Percentiles rank a stretch among this genome's conserved stretches.
These are phyloP conservation scores for Marsdenia floribunda DNA, from an alignment of 257 asterid species.

Conservation along the genomic window DNA sequence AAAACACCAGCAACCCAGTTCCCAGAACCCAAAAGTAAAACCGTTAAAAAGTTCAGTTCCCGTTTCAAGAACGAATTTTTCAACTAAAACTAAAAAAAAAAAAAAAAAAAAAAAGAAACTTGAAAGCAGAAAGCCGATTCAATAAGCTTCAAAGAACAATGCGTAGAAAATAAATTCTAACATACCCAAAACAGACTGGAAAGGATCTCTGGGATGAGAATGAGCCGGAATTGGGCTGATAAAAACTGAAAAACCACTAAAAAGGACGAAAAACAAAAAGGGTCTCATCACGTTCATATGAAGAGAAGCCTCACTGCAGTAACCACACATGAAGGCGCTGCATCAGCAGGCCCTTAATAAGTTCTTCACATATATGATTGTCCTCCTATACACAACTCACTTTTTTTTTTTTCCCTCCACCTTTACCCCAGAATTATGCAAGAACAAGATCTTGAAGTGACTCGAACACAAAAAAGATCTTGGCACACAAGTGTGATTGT, in stretches of 20 bases:
- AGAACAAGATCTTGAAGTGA: conserved; percentile 15
- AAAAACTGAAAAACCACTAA: conserved; percentile 32
- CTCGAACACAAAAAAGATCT: not conserved
- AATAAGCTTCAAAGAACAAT: not conserved
- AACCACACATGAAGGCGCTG: conserved; percentile 19
- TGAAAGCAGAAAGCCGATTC: not conserved
- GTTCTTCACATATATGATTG: conserved; percentile 12
- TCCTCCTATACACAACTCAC: not conserved
- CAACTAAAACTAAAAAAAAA: not conserved
- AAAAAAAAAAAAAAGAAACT: not conserved
- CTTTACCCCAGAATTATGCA: not conserved
- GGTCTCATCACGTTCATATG: conserved; percentile 37
- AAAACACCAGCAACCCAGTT: conserved; percentile 23
- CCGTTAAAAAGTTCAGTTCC: not conserved
- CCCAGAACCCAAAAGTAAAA: conserved; percentile 9
- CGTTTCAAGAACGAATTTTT: conserved; percentile 3
- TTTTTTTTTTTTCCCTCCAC: not conserved
- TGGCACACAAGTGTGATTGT: conserved; percentile 10
- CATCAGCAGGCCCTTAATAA: conserved; percentile 28
- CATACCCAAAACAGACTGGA: conserved; percentile 54
- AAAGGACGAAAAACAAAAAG: conserved; percentile 23
- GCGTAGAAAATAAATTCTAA: not conserved
- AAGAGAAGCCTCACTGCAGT: conserved; percentile 26
- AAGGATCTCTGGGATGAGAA: conserved; percentile 41
- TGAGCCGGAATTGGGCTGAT: conserved; percentile 35